Percentiles rank a stretch among this genome's conserved stretches.
These are phyloP conservation scores for Sphaceloma murrayae DNA, from an alignment of 2,329 filamentous ascomycete genomes.

Conservation along the genomic window DNA sequence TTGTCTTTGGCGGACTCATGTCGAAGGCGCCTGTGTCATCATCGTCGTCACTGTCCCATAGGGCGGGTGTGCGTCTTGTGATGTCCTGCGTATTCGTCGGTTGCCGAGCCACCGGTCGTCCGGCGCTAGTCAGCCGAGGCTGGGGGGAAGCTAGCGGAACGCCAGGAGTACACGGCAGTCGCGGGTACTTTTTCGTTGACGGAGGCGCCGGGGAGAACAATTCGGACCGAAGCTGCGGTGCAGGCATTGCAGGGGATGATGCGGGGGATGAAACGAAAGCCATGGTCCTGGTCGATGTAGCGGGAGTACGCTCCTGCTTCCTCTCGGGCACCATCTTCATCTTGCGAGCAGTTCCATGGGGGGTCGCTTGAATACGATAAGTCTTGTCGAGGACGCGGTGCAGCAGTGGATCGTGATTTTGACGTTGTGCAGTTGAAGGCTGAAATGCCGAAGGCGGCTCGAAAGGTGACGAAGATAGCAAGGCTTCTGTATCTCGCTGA, in stretches of 20 bases:
- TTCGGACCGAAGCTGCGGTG: conserved; percentile 74
- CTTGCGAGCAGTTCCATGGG: conserved; percentile 50
- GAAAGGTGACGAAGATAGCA: conserved; percentile 41
- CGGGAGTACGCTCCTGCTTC: conserved; percentile 29
- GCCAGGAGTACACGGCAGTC: conserved; percentile 61
- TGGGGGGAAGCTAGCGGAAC: conserved; percentile 62
- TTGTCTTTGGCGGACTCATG: conserved; percentile 81
- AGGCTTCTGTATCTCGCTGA: conserved; percentile 2
- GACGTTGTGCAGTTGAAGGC: conserved; percentile 31
- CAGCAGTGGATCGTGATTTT: conserved; percentile 63
- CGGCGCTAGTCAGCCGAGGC: conserved; percentile 39
- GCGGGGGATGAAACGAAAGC: conserved; percentile 36
- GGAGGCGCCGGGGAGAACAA: conserved; percentile 49
- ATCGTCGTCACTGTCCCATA: conserved; percentile 65
- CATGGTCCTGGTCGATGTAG: conserved; percentile 27
- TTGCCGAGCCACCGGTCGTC: conserved; percentile 27
- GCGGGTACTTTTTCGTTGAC: conserved; percentile 16
- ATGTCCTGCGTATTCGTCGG: conserved; percentile 25
- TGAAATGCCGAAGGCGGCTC: conserved; percentile 36
- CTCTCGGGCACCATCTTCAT: conserved; percentile 27
- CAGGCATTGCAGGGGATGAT: conserved; percentile 58
- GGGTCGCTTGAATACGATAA: conserved; percentile 87
- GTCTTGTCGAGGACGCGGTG: conserved; percentile 93
- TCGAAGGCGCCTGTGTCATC: conserved; percentile 44
- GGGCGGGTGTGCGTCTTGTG: conserved; percentile 45